A percentile compares a stretch with the other conserved stretches of the same genome.
These are phyloP conservation scores for Globisporangium canariense DNA, from an alignment of 352 stramenopile genomes.

Conservation along the genomic window DNA sequence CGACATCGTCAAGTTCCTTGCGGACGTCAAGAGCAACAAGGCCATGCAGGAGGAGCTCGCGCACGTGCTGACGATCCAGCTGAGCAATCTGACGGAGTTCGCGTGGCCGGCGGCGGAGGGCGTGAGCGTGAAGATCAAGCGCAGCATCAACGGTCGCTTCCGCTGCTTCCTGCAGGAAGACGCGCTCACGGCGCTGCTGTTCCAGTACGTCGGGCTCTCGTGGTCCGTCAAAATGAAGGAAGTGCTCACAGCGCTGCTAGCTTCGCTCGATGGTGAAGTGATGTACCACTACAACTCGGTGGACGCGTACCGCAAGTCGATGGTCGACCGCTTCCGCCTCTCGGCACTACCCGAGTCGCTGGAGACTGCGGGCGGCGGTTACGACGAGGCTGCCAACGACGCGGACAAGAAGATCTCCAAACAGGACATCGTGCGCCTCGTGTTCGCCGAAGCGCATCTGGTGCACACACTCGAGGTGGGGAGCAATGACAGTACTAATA, in stretches of 20 bases:
- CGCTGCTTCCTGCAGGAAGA: constrained; percentile 43
- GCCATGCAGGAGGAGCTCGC: constrained; percentile 37
- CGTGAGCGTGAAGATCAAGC: constrained; percentile 34
- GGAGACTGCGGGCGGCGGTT: constrained; percentile 14
- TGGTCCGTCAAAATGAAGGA: constrained; percentile 29
- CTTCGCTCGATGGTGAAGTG: constrained; percentile 19
- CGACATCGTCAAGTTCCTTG: constrained; percentile 34
- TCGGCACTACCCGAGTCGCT: constrained; percentile 24
- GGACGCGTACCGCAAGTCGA: constrained; percentile 8
- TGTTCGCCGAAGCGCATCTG: constrained; percentile 37
- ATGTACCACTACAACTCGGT: neutral
- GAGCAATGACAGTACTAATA: neutral
- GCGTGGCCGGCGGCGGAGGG: constrained; percentile 27
- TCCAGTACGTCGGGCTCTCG: constrained; percentile 39
- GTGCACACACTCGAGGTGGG: constrained; percentile 15
- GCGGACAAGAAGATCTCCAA: constrained; percentile 23
- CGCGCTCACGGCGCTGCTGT: constrained; percentile 41
- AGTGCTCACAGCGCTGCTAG: constrained; percentile 22
- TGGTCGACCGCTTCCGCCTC: constrained; percentile 24
- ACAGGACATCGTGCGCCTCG: constrained; percentile 39
- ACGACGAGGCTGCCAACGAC: constrained; percentile 18
- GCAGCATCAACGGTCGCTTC: constrained; percentile 43
- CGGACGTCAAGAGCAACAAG: constrained; percentile 28
- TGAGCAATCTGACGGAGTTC: constrained; percentile 43
- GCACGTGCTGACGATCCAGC: constrained; percentile 44